phyloP scores from a whole-genome alignment of 1,284 basidiomycete species.

The Tylopilus sp. region DNA sequence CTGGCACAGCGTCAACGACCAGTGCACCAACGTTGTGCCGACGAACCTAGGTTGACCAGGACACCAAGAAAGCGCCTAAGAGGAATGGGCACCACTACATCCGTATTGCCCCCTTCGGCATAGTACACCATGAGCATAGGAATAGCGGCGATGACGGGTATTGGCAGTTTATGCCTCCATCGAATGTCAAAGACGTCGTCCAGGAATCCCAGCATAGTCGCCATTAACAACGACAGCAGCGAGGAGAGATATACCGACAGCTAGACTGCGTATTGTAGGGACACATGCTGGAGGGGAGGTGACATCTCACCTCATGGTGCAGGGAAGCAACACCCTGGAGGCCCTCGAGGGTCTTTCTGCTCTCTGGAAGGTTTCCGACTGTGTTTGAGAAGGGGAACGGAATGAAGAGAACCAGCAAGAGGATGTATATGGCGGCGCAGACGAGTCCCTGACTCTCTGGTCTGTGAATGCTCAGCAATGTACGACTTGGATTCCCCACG shows the following conservation, averaged over 20 bases:
- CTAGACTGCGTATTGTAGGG: conserved; percentile 37
- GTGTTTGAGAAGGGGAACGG: conserved; percentile 84
- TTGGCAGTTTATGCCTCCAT: conserved; percentile 97
- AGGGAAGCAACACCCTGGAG: conserved; percentile 76
- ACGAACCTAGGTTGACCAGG: conserved; percentile 81
- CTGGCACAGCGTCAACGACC: conserved; percentile 40
- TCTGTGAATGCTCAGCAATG: conserved; percentile 41
- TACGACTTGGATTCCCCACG: neutral
- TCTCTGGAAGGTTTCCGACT: conserved; percentile 47
- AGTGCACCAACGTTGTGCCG: neutral
- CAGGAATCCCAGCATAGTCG: conserved; percentile 91
- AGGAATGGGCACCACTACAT: conserved; percentile 90
- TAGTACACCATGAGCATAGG: conserved; percentile 96
- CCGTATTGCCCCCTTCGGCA: conserved; percentile 89
- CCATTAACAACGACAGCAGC: conserved; percentile 84
- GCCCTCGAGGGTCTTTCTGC: conserved; percentile 44
- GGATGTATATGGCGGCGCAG: conserved; percentile 86
- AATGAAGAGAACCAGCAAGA: conserved; percentile 81
- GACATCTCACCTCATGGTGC: conserved; percentile 71
- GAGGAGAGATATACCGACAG: conserved; percentile 92
- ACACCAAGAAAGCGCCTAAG: conserved; percentile 68
- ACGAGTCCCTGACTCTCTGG: conserved; percentile 94
- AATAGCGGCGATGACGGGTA: conserved; percentile 93
- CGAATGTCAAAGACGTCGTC: conserved; percentile 99
- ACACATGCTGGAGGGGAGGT: neutral